Base-by-base conservation (phyloP, 2,329 filamentous ascomycete species). In the Scedosporium aurantiacum region DNA sequence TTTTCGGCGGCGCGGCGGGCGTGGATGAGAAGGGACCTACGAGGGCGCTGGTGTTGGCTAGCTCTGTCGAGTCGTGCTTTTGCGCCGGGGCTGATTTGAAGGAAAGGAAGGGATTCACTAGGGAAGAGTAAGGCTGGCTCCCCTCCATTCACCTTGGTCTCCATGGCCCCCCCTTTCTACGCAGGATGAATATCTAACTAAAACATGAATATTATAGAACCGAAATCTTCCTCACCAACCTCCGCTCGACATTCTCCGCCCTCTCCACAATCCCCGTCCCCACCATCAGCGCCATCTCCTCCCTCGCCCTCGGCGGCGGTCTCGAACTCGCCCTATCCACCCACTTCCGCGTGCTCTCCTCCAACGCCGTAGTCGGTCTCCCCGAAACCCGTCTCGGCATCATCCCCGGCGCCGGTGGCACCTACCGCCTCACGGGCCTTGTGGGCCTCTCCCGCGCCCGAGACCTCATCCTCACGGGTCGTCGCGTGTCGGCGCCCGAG, bases 31-130 rank as follows among this genome's bases (percentile, higher is more conserved):
- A 73, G 63, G 81, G 80, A 0, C 81, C 82, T 0, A 97, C 92
- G 16, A 79, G 94, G 65, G 93, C 90, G 2, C 73, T 99, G 66
- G 84, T 99, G 47, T 68, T 99, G 16, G 89, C 90, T 10, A 95
- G 90, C 69, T 90, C 90, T 47, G 82, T 90, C n/a, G 90, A 97
- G 67, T 80, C 84, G 25, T 88, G 86, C 68, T 99, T 99, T 73
- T 99, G 94, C 74, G 91, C 94, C 0, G 94, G 94, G 43, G 94
- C 94, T 3, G 94, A 99, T 71, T 75, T 99, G 68, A 97, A 97
- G 72, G 93, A 97, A 78, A 79, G 93, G 28, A 82, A 82, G 63
- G 83, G 80, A 3, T 94, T 97, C 74, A 87, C 84, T 1, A 81
- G 80, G 63, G 83, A 91, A 67, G 88, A 97, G 91, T 96, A 73